Percentiles rank a stretch among this genome's conserved stretches.
Conservation (phyloP, 2,329 filamentous ascomycete species). For the Fusarium cyanostomum region DNA sequence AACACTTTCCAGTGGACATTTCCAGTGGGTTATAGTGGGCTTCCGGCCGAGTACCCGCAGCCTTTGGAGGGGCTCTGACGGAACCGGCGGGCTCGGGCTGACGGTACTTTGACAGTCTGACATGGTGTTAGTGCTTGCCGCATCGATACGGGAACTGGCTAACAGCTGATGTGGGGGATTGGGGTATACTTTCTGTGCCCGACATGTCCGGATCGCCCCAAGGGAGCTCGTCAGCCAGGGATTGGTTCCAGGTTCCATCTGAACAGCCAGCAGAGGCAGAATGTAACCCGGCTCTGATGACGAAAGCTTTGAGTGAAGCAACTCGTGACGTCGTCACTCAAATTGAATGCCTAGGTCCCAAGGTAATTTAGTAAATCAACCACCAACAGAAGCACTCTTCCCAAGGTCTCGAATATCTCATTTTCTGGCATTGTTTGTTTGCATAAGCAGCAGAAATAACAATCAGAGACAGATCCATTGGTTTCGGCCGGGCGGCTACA, state of each 20-base stretch:
- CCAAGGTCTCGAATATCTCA: constrained; percentile 7
- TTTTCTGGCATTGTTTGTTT: constrained; percentile 1
- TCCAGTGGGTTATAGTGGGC: constrained; percentile 8
- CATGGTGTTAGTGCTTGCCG: constrained; percentile 18
- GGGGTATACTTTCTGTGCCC: neutral
- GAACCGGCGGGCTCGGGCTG: constrained; percentile 25
- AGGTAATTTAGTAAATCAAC: too few relatives aligned
- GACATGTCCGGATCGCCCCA: constrained; percentile 12
- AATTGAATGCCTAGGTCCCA: neutral
- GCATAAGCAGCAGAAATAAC: neutral
- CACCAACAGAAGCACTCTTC: neutral
- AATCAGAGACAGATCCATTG: neutral
- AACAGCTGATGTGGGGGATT: constrained; percentile 15
- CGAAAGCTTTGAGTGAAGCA: neutral
- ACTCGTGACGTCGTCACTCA: constrained; percentile 11
- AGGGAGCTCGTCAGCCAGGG: constrained; percentile 10
- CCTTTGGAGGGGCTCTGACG: constrained; percentile 18
- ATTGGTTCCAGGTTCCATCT: neutral
- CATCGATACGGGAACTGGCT: constrained; percentile 2
- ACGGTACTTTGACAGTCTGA: constrained; percentile 5
- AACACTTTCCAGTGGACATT: neutral
- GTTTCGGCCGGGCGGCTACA: constrained; percentile 24
- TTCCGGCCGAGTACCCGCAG: constrained; percentile 3
- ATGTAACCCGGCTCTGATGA: constrained; percentile 9
- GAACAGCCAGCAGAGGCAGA: constrained; percentile 7